Evolutionary conservation across 768 basidiomycete species (phyloP).

Genomic region (Rhodosporidiobolus odoratus): DNA sequence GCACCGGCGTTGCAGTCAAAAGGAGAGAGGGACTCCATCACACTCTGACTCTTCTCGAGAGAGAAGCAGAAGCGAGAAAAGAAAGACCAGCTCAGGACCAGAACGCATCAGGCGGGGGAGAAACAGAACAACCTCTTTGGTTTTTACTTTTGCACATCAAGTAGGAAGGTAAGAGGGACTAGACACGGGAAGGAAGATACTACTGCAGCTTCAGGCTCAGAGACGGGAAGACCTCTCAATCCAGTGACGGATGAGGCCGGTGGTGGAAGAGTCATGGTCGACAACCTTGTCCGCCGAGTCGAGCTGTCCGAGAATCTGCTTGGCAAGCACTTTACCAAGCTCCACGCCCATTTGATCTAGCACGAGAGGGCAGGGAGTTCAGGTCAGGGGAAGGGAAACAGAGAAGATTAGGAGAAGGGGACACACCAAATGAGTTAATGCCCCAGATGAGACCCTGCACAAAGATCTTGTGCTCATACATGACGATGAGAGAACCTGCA

Average conservation of each 20-base stretch:
- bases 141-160: too few species aligned
- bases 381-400: not conserved
- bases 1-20: too few species aligned
- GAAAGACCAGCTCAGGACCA: too few species aligned
- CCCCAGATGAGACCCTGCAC: constrained; percentile 96
- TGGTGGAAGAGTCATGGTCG: constrained; percentile 93
- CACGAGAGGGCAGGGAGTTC: not conserved
- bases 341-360: constrained; percentile 94
- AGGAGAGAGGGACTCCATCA: too few species aligned
- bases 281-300: constrained; percentile 59
- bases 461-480: constrained; percentile 99
- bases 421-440: constrained; percentile 90
- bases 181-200: too few species aligned
- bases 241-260: constrained; percentile 89
- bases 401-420: not conserved
- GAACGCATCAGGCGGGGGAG: too few species aligned
- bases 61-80: too few species aligned
- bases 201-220: not conserved
- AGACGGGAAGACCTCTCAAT: not conserved
- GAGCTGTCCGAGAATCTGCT: constrained; percentile 87
- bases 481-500: constrained; percentile 67
- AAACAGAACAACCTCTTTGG: too few species aligned
- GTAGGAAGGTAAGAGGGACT: too few species aligned
- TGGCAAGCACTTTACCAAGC: constrained; percentile 65
- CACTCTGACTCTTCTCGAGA: too few species aligned